Evolutionary conservation across 768 basidiomycete genomes (phyloP), one percentile per base, ranked within the genome.

Genomic region (Boletus barrowsii): DNA sequence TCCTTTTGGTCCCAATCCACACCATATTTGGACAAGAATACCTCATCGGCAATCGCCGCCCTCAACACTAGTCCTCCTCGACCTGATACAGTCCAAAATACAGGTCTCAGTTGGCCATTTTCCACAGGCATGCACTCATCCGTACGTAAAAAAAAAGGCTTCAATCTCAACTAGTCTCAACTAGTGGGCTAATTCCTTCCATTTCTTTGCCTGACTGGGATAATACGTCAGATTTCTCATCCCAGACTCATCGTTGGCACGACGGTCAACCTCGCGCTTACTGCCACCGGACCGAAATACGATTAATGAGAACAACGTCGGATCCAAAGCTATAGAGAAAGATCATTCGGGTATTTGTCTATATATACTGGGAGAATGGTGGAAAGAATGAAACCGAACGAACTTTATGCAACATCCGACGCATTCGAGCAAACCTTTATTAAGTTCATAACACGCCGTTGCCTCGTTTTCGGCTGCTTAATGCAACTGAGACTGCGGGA

Each of bases 401-500:
- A 54, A 43, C 40, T 37, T 45, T 54, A 20, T 43, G 5, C 2
- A 36, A 15, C 37, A 41, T 43, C 36, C 20, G 24, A 22, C 39
- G n/a, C 22, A n/a, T 24, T 30, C 37, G 14, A 42, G 30, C 30
- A 37, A 46, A 26, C 41, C 10, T 41, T 37, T 30, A 15, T 40
- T 56, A 55, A 40, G 66, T 66, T 66, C 33, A 35, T 18, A 22
- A 50, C 67, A 65, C 29, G 53, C 57, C 45, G 49, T 46, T 43
- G 49, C 67, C 64, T 56, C 65, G 58, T 68, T 68, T 51, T 61
- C 56, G 55, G 53, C 43, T 60, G 60, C 45, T 52, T 41, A 29
- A 48, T 47, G 47, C 60, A 63, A 57, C 53, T 49, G 60, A 62
- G 46, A 39, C 37, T 44, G 57, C 44, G 39, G 42, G 49, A 39